phyloP scores from a whole-genome alignment of 768 basidiomycete species.

The Rhodotorula diobovata region DNA sequence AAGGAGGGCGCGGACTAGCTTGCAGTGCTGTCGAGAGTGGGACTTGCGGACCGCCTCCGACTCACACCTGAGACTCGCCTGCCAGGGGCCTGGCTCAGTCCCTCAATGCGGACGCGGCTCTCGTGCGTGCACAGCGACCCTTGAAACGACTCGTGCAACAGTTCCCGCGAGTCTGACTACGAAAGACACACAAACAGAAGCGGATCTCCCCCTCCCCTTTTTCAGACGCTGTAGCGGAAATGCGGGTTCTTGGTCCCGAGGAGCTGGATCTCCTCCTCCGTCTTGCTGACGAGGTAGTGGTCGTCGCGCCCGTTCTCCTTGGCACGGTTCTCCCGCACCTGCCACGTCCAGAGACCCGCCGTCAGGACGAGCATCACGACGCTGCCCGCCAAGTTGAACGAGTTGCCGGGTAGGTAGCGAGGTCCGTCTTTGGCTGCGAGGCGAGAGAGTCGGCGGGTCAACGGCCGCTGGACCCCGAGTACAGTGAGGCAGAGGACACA shows the following conservation, averaged over 20 bases:
- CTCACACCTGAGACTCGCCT: too few relatives aligned
- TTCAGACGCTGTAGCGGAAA: constrained; percentile 22
- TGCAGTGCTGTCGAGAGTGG: too few relatives aligned
- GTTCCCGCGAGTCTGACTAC: too few relatives aligned
- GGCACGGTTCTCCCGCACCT: constrained; percentile 38
- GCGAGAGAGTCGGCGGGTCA: neutral
- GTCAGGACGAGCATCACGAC: constrained; percentile 25
- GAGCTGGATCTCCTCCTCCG: constrained; percentile 31
- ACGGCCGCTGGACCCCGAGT: too few relatives aligned
- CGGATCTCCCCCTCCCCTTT: too few relatives aligned
- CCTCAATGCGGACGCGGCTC: too few relatives aligned
- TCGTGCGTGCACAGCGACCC: too few relatives aligned
- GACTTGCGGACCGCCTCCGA: too few relatives aligned
- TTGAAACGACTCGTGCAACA: too few relatives aligned
- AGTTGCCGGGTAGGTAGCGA: constrained; percentile 31
- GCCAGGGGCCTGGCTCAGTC: too few relatives aligned
- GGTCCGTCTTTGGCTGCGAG: constrained; percentile 7
- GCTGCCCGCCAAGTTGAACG: constrained; percentile 20
- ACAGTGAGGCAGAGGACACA: neutral
- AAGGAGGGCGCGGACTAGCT: too few relatives aligned
- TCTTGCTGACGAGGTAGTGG: constrained; percentile 39
- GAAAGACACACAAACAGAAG: too few relatives aligned
- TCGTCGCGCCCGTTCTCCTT: constrained; percentile 39
- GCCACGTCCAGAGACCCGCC: constrained; percentile 18
- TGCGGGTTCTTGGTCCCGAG: constrained; percentile 35